phyloP scores from a whole-genome alignment of 1,139 yeast species.

The Suhomyces coccinellae region DNA sequence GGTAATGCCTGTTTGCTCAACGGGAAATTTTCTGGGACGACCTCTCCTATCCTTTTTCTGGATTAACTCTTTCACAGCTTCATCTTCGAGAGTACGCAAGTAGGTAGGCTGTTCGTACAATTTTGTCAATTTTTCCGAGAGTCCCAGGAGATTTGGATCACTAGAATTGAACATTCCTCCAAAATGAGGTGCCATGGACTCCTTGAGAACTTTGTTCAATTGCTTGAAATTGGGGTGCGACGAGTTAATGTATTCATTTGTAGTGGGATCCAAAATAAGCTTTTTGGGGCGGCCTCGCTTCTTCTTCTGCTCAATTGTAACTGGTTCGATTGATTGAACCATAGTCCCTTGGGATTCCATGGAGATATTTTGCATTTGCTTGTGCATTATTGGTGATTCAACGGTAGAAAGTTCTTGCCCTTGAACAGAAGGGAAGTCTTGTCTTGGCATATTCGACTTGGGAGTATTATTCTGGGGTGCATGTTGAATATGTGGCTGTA shows the following conservation, averaged over 20 bases:
- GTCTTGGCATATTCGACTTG: not conserved
- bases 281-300: slow-evolving; percentile 50
- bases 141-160: slow-evolving; percentile 2
- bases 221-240: slow-evolving; percentile 46
- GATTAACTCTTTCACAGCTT: slow-evolving; percentile 40
- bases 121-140: slow-evolving; percentile 18
- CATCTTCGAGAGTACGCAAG: slow-evolving; percentile 35
- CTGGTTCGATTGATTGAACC: not conserved
- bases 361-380: not conserved
- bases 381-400: not conserved
- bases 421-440: not conserved
- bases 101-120: slow-evolving; percentile 32
- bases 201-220: slow-evolving; percentile 38
- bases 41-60: slow-evolving; percentile 49
- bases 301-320: slow-evolving; percentile 25
- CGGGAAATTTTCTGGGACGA: slow-evolving; percentile 53
- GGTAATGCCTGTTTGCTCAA: slow-evolving; percentile 50
- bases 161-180: slow-evolving; percentile 7
- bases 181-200: slow-evolving; percentile 15
- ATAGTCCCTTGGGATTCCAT: not conserved
- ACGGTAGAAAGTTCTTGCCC: not conserved
- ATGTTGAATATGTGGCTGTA: not conserved
- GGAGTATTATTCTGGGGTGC: not conserved
- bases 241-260: slow-evolving; percentile 46
- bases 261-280: slow-evolving; percentile 42